Conservation (phyloP, 148 eudicot species). For the Chenopodium berlandieri region DNA sequence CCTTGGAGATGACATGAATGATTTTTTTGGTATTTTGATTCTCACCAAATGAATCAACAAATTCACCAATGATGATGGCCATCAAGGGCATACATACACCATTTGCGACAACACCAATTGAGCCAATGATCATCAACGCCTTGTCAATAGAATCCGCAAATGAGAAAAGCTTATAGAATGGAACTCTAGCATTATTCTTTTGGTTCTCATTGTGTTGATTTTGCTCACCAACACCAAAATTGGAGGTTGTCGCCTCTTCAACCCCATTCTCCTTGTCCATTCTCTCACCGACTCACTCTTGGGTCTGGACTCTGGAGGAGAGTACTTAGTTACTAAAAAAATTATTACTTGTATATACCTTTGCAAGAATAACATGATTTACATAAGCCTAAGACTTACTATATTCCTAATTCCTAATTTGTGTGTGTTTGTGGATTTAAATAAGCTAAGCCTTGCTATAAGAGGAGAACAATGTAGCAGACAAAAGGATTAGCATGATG, state of each 20-base stretch:
- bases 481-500: too few relatives aligned
- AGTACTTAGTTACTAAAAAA: too few relatives aligned
- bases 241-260: slow-evolving; percentile 5
- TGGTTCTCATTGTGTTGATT: background rate
- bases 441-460: too few relatives aligned
- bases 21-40: slow-evolving; percentile 33
- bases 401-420: too few relatives aligned
- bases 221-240: background rate
- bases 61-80: slow-evolving; percentile 54
- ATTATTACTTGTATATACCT: too few relatives aligned
- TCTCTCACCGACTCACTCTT: background rate
- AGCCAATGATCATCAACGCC: slow-evolving; percentile 53
- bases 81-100: slow-evolving; percentile 59
- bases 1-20: slow-evolving; percentile 47
- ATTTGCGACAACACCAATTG: slow-evolving; percentile 54
- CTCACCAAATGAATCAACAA: slow-evolving; percentile 55
- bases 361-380: too few relatives aligned
- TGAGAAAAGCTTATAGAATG: slow-evolving; percentile 59
- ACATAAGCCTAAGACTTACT: too few relatives aligned
- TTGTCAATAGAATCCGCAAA: slow-evolving; percentile 59
- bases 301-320: too few relatives aligned
- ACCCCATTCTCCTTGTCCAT: slow-evolving; percentile 3
- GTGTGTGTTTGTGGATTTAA: too few relatives aligned
- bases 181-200: slow-evolving; percentile 22
- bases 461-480: too few relatives aligned